Conservation (phyloP, 352 stramenopile genomes). For the Phytopythium litorale region DNA sequence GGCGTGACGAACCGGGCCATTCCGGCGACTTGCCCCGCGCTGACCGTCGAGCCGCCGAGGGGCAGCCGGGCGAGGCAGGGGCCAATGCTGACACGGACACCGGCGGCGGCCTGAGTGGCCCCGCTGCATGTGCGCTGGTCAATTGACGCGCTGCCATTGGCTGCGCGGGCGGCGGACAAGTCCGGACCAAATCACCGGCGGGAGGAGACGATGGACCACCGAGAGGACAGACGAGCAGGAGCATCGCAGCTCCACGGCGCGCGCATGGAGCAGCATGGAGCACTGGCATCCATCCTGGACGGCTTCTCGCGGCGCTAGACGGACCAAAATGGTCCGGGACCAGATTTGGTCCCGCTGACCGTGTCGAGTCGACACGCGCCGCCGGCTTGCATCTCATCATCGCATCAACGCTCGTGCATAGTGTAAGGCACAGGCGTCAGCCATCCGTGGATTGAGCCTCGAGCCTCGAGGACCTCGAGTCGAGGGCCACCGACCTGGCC, state of each 20-base stretch:
- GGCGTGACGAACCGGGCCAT: not conserved
- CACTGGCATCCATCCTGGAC: too few species aligned
- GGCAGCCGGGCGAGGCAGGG: not conserved
- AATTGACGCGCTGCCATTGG: not conserved
- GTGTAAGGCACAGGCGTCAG: too few species aligned
- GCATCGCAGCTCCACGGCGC: not conserved
- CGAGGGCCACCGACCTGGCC: too few species aligned
- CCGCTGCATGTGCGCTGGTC: not conserved
- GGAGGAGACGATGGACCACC: not conserved
- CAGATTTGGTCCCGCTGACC: too few species aligned
- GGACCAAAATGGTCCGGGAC: too few species aligned
- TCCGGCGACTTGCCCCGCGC: not conserved
- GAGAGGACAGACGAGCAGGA: not conserved
- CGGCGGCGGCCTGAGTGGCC: not conserved
- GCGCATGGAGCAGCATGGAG: not conserved
- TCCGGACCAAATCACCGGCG: slow-evolving; percentile 1
- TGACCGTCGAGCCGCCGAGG: too few species aligned
- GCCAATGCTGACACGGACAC: not conserved
- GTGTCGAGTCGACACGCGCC: too few species aligned
- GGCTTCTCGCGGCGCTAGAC: too few species aligned
- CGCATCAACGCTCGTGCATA: too few species aligned
- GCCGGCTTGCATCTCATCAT: too few species aligned
- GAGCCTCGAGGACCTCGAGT: too few species aligned
- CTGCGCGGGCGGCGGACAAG: not conserved
- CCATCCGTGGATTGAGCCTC: too few species aligned